Conservation (phyloP, 306 rosid genomes). For the Prunus kanzakura region DNA sequence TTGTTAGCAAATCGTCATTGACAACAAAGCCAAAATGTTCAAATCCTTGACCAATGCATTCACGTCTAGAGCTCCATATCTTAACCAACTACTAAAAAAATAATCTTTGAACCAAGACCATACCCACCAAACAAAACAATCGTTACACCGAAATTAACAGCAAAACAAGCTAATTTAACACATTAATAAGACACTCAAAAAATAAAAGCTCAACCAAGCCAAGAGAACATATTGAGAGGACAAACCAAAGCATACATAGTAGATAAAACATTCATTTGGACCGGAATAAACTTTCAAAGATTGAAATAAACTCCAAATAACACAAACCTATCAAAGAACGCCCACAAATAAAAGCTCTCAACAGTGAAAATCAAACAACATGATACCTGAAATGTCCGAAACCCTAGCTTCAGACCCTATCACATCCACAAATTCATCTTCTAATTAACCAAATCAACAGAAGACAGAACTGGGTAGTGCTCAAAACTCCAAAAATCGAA, state of each 20-base stretch:
- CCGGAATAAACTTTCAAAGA: neutral
- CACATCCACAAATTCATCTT: constrained; percentile 1
- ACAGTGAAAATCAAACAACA: neutral
- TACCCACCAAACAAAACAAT: constrained; percentile 5
- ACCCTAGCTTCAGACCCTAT: constrained; percentile 26
- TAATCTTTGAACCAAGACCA: neutral
- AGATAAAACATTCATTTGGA: constrained; percentile 2
- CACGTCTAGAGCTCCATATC: neutral
- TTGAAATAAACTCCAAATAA: neutral
- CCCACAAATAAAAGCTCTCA: neutral
- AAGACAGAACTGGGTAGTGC: constrained; percentile 19
- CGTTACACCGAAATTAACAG: neutral
- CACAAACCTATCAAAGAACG: neutral
- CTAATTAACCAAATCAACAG: neutral
- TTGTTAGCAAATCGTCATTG: neutral
- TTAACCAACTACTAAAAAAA: neutral
- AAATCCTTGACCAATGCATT: neutral
- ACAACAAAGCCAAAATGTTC: neutral
- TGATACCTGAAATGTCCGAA: constrained; percentile 21
- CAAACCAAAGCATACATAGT: no score
- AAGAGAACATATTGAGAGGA: no score
- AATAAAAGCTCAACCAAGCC: neutral
- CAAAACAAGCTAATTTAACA: neutral
- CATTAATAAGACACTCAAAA: neutral
- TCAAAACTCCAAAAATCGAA: neutral